Evolutionary conservation across 1,284 basidiomycete genomes (phyloP).

Genomic region (Moesziomyces sp.): DNA sequence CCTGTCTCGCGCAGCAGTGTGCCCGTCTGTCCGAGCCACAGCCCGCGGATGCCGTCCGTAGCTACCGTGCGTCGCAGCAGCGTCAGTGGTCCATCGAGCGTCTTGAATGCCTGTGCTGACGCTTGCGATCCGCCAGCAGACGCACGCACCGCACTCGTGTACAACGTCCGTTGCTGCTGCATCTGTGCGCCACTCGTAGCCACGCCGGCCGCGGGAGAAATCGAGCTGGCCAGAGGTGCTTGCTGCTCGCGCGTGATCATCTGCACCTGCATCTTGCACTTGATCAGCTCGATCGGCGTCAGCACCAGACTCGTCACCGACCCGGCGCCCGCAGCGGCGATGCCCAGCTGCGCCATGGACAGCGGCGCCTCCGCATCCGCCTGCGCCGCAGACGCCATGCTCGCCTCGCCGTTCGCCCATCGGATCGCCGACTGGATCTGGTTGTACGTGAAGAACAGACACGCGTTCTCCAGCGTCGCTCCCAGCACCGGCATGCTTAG

Average conservation of each 20-base stretch:
- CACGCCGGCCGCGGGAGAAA: conserved; percentile 5
- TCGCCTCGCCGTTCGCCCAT: conserved; percentile 41
- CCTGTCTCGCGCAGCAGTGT: conserved; percentile 84
- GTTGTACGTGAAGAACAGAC: conserved; percentile 85
- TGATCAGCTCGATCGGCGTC: conserved; percentile 91
- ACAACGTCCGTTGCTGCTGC: conserved; percentile 24
- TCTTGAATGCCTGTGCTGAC: conserved; percentile 10
- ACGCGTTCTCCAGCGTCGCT: conserved; percentile 90
- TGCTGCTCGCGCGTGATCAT: conserved; percentile 74
- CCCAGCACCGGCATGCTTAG: conserved; percentile 87
- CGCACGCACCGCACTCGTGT: conserved; percentile 24
- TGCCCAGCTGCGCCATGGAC: conserved; percentile 74
- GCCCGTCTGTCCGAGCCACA: conserved; percentile 88
- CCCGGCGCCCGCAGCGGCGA: conserved; percentile 85
- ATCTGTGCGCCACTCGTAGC: conserved; percentile 47
- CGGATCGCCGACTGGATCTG: conserved; percentile 79
- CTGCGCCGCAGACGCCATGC: conserved; percentile 56
- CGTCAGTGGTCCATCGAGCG: conserved; percentile 76
- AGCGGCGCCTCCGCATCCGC: conserved; percentile 65
- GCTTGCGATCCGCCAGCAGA: conserved; percentile 1
- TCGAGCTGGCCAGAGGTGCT: conserved; percentile 46
- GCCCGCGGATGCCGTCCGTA: conserved; percentile 77
- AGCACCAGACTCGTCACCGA: conserved; percentile 82
- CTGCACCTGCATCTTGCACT: conserved; percentile 96
- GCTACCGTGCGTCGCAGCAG: conserved; percentile 77